Base-by-base conservation (phyloP, 352 stramenopile genomes). In the Aphanomyces invadans region DNA sequence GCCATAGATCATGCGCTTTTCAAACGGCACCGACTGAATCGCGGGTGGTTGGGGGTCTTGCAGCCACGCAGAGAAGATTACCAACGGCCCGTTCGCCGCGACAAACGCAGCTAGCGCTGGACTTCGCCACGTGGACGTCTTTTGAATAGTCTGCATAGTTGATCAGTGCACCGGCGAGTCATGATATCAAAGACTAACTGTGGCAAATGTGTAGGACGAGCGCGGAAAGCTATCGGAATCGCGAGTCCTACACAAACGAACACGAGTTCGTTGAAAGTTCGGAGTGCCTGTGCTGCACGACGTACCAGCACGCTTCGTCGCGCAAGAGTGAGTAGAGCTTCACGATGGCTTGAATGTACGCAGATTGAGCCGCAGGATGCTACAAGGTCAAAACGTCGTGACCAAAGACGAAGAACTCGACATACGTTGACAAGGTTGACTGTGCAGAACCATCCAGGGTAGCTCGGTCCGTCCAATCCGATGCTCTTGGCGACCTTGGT, bases 221-320 rank as follows among this genome's bases (percentile, higher is more conserved):
- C 80, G 78, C 0, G 82, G 82, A 60, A 89, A 91, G 65, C 82
- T 91, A 21, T 91, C 82, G 65, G 88, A 88, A 63, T 91, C 82
- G 2, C 80, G 82, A 17, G 68, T 84, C 82, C 82, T 89, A 59
- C 33, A 62, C 11, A 56, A 28, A 4, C 62, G 38, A n/a, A n/a
- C n/a, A n/a, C n/a, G n/a, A n/a, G n/a, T n/a, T n/a, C n/a, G n/a
- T n/a, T n/a, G n/a, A n/a, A n/a, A n/a, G n/a, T n/a, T n/a, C n/a
- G n/a, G n/a, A n/a, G n/a, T n/a, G n/a, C n/a, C n/a, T n/a, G n/a
- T n/a, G n/a, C n/a, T n/a, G n/a, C n/a, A n/a, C n/a, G n/a, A n/a
- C n/a, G n/a, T 71, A 89, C 80, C 81, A 91, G 70, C 80, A 83
- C 32, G 85, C 78, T 56, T 87, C 83, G 48, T 91, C 83, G 25